phyloP scores from a whole-genome alignment of 305 asterid genomes.

The Fraxinus floribunda region DNA sequence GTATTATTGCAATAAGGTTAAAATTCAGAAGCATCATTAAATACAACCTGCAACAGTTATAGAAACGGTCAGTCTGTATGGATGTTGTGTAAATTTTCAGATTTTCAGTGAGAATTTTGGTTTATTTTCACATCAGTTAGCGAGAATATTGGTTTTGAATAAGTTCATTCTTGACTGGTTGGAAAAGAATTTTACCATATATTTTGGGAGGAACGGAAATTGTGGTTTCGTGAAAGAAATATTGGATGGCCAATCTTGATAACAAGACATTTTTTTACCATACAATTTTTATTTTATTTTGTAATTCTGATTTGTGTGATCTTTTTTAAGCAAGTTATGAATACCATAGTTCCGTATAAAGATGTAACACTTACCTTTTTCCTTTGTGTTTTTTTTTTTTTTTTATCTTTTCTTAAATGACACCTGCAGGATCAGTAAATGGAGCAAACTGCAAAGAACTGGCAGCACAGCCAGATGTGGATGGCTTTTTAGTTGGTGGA shows the following conservation, averaged over 20 bases:
- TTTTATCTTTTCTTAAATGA: not conserved
- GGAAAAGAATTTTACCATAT: not conserved
- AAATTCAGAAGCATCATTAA: not conserved
- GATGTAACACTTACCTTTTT: not conserved
- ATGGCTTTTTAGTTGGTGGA: conserved; percentile 48
- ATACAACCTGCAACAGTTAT: not conserved
- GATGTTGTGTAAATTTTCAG: not conserved
- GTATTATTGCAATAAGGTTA: not conserved
- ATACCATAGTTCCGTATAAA: not conserved
- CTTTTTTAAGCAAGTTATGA: not conserved
- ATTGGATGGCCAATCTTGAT: not conserved
- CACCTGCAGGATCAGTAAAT: conserved; percentile 39
- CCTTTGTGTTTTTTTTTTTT: not conserved
- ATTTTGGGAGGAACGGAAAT: not conserved
- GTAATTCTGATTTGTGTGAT: not conserved
- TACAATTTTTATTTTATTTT: not conserved
- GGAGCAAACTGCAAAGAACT: conserved; percentile 47
- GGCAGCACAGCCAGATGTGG: conserved; percentile 40
- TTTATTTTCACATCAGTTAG: not conserved
- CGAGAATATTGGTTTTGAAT: not conserved
- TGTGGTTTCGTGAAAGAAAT: not conserved
- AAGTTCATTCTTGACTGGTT: not conserved
- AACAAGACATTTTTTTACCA: no score
- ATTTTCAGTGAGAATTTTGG: not conserved
- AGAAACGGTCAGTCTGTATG: not conserved